Evolutionary conservation across 2,329 filamentous ascomycete genomes (phyloP).

Genomic region (Cladophialophora chaetospira): DNA sequence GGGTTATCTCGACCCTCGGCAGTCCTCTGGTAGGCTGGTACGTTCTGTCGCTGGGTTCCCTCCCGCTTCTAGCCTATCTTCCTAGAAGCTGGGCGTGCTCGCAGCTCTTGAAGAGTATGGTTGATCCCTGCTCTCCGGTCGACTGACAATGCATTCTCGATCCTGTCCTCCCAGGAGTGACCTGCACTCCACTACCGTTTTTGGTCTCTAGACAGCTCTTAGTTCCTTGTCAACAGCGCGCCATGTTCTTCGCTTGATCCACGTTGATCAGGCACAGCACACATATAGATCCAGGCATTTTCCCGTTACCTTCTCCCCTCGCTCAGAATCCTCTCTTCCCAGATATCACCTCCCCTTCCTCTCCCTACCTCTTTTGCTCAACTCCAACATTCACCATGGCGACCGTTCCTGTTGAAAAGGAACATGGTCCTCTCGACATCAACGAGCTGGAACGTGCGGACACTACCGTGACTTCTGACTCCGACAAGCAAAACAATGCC

Average conservation of each 20-base stretch:
- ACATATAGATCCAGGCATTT: conserved; percentile 2
- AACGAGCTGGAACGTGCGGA: conserved; percentile 22
- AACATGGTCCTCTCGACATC: conserved; percentile 15
- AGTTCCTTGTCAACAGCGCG: conserved; percentile 1
- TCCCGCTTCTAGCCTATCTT: not conserved
- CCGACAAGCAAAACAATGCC: conserved; percentile 22
- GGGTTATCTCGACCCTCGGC: conserved; percentile 10
- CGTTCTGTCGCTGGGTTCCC: not conserved
- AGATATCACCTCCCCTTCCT: not conserved
- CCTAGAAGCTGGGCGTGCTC: not conserved
- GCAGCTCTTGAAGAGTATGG: not conserved
- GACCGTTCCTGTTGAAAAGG: conserved; percentile 17
- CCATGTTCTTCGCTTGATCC: conserved; percentile 1
- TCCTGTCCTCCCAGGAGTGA: not conserved
- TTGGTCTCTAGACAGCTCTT: not conserved
- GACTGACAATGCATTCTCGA: not conserved
- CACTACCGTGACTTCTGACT: conserved; percentile 15
- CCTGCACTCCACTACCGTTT: not conserved
- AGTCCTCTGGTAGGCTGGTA: conserved; percentile 10
- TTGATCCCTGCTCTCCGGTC: conserved; percentile 3
- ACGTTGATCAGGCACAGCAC: not conserved
- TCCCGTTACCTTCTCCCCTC: not conserved
- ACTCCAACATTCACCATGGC: conserved; percentile 12
- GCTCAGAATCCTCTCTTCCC: not conserved
- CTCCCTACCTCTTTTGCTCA: not conserved